Conservation (phyloP, 164 flowering plant genomes). For the Liquidambar formosana region DNA sequence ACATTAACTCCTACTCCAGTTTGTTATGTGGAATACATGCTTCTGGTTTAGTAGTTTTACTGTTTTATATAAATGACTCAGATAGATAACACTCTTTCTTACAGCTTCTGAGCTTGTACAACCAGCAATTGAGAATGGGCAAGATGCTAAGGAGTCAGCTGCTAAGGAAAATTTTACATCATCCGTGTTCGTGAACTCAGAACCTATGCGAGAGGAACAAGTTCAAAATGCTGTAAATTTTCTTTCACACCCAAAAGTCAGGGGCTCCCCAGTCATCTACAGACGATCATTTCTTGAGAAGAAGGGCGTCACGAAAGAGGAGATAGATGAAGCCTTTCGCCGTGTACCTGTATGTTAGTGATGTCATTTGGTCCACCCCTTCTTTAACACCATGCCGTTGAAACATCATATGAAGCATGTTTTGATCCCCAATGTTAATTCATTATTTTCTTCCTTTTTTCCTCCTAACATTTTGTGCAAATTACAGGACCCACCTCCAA, state of each 20-base stretch:
- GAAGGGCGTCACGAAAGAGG: conserved; percentile 96
- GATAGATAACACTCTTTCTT: conserved; percentile 5
- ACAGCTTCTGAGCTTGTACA: conserved; percentile 40
- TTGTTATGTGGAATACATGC: not conserved
- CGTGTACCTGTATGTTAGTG: conserved; percentile 80
- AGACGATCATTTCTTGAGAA: conserved; percentile 94
- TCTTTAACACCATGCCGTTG: not conserved
- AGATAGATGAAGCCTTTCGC: conserved; percentile 97
- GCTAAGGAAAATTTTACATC: conserved; percentile 35
- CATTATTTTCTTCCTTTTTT: not conserved
- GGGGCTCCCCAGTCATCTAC: conserved; percentile 87
- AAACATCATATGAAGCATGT: not conserved
- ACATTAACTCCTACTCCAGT: not conserved
- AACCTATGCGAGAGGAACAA: conserved; percentile 96
- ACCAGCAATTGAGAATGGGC: conserved; percentile 34
- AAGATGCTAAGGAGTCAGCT: conserved; percentile 37
- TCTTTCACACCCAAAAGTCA: conserved; percentile 90
- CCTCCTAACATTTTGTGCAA: not conserved
- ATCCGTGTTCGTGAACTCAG: conserved; percentile 85
- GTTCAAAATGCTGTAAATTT: conserved; percentile 97
- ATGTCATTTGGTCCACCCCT: not conserved
- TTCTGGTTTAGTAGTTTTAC: not conserved
- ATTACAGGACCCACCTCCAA: conserved; percentile 73
- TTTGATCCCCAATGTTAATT: not conserved
- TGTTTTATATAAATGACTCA: not conserved